Base-by-base conservation (phyloP, 768 basidiomycete species). In the Leccinum pellstonianum region DNA sequence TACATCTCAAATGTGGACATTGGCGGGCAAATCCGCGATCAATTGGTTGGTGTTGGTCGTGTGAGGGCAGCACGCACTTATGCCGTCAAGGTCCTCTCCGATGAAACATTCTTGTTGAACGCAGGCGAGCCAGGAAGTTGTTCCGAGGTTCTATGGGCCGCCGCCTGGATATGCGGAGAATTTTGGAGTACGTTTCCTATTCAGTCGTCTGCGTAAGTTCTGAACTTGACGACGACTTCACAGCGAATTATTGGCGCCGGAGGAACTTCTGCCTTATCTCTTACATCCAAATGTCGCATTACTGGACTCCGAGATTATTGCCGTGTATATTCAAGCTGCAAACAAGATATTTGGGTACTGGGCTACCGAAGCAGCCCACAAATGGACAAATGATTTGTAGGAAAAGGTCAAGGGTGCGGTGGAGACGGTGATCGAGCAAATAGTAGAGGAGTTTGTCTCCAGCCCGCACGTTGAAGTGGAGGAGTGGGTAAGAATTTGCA, bases 161-260 rank as follows among this genome's bases (percentile, higher is more conserved):
- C 95, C 10, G 93, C 94, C 4, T 99, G 93, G 91, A 91, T 98
- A 64, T 94, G 92, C 62, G 96, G 95, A 19, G 97, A 99, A 75
- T 93, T 93, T 71, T 88, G 90, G 81, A 86, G 95, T 95, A 65
- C 70, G 88, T 78, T 21, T 55, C 25, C 4, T 14, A 31, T 35
- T 23, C 19, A 14, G 25, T 33, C 21, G 7, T 17, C 1, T 7
- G 17, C 1, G 11, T 23, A 3, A 12, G 48, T 17, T 25, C 1
- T 35, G 67, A 15, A 66, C 21, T 62, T 56, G 56, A 15, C 57
- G 55, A 23, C 48, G 12, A 31, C 31, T 41, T 57, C 50, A 35
- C 67, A 95, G 93, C 49, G 88, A 93, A 64, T 78, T 95, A n/a
- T 73, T 82, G 0, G 89, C 91, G 51, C 90, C 91, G 23, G 23